Conservation (phyloP, 176 grass and related monocot species). For the Aechmea fasciata region DNA sequence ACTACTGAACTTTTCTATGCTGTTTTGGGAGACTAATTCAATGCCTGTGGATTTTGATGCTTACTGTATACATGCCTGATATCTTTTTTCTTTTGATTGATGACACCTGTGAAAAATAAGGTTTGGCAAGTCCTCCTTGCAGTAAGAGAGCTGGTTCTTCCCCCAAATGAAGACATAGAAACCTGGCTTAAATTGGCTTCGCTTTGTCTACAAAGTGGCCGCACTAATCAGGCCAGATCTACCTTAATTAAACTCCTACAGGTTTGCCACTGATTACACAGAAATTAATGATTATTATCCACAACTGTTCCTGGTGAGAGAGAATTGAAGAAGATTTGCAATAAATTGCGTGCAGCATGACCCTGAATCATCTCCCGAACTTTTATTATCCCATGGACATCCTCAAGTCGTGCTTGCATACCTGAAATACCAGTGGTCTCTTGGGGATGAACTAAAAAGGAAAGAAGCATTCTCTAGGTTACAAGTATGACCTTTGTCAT, state of each 20-base stretch:
- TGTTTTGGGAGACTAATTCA: too few species aligned
- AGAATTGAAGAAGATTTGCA: conserved; percentile 7
- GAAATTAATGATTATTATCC: conserved; percentile 4
- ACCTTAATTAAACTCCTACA: conserved; percentile 95
- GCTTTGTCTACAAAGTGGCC: conserved; percentile 95
- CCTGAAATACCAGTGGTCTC: conserved; percentile 86
- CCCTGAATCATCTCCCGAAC: conserved; percentile 71
- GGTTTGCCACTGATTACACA: conserved; percentile 23
- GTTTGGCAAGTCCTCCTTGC: conserved; percentile 92
- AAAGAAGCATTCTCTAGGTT: conserved; percentile 72
- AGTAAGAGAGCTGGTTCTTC: conserved; percentile 95
- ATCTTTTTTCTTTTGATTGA: neutral
- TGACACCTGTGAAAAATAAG: conserved; percentile 27
- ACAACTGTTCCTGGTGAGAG: conserved; percentile 1
- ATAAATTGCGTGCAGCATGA: conserved; percentile 53
- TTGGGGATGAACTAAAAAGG: conserved; percentile 78
- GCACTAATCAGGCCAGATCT: conserved; percentile 89
- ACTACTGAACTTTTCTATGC: too few species aligned
- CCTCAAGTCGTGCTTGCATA: conserved; percentile 88
- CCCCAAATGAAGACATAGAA: conserved; percentile 90
- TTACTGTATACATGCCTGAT: neutral
- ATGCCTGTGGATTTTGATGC: too few species aligned
- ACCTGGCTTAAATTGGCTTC: conserved; percentile 97
- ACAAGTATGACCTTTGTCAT: conserved; percentile 46
- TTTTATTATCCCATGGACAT: conserved; percentile 57